phyloP scores from a whole-genome alignment of 306 rosid genomes.

The Rubus parviflorus region DNA sequence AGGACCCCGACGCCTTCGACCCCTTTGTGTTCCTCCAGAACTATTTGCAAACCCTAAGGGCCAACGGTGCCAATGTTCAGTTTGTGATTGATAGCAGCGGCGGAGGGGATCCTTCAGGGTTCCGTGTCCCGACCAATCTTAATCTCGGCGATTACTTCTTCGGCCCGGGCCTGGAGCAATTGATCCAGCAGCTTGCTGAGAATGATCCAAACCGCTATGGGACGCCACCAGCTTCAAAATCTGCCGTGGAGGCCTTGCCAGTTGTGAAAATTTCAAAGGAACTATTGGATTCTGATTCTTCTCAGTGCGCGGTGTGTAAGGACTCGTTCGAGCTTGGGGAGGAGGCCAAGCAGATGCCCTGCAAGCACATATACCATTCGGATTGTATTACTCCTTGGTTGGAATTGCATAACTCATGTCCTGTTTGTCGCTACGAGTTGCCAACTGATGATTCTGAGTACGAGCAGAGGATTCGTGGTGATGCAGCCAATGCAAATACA shows the following conservation, averaged over 20 bases:
- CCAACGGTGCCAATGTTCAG: slow-evolving; percentile 69
- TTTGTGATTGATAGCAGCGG: slow-evolving; percentile 56
- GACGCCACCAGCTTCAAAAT: slow-evolving; percentile 80
- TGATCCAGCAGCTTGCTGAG: slow-evolving; percentile 93
- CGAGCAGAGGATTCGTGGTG: slow-evolving; percentile 54
- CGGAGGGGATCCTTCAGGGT: slow-evolving; percentile 41
- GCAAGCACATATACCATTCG: slow-evolving; percentile 79
- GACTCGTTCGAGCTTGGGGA: slow-evolving; percentile 70
- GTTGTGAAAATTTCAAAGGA: slow-evolving; percentile 50
- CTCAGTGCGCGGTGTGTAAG: slow-evolving; percentile 93
- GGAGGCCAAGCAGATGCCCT: slow-evolving; percentile 80
- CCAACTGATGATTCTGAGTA: slow-evolving; percentile 85
- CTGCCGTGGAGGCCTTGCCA: slow-evolving; percentile 62
- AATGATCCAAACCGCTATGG: slow-evolving; percentile 89
- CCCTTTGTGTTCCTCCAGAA: slow-evolving; percentile 71
- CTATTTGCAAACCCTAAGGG: slow-evolving; percentile 61
- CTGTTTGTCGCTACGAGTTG: slow-evolving; percentile 88
- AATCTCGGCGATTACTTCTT: slow-evolving; percentile 88
- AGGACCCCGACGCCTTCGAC: slow-evolving; percentile 59
- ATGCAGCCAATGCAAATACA: slow-evolving; percentile 30
- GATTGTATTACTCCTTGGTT: slow-evolving; percentile 90
- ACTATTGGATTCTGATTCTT: slow-evolving; percentile 61
- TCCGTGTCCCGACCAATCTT: slow-evolving; percentile 51
- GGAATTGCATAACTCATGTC: slow-evolving; percentile 87
- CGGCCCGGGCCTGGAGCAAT: slow-evolving; percentile 90